These are phyloP conservation scores for Solanum stenotomum DNA, from an alignment of 257 asterid species.

Conservation along the genomic window DNA sequence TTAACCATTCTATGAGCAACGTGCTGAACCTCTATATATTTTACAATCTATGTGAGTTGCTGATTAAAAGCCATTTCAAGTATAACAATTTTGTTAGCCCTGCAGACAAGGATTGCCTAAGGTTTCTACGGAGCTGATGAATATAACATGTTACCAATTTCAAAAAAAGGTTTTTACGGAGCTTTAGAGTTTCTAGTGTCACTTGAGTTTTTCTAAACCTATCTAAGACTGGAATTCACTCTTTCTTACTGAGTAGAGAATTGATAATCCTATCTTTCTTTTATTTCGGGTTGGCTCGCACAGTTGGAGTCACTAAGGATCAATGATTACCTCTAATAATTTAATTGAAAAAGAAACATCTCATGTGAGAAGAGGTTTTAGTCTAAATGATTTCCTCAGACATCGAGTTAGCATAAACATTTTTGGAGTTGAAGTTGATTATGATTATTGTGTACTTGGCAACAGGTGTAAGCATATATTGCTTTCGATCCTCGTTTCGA, in stretches of 20 bases:
- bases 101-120: not conserved
- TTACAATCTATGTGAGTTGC: not conserved
- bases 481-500: constrained; percentile 52
- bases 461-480: constrained; percentile 53
- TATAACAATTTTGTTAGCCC: not conserved
- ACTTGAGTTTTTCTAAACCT: not conserved
- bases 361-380: not conserved
- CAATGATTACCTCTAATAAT: not conserved
- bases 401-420: not conserved
- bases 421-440: not conserved
- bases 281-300: not conserved
- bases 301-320: not conserved
- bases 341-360: not conserved
- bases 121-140: not conserved
- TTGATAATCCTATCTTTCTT: not conserved
- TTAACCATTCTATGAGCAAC: not conserved
- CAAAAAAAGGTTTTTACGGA: not conserved
- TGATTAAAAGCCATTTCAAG: not conserved
- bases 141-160: too few relatives aligned
- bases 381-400: not conserved
- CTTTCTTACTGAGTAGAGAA: not conserved
- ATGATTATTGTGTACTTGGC: not conserved
- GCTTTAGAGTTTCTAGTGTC: not conserved
- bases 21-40: not conserved
- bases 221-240: not conserved